Conservation (phyloP, 345 rosid genomes). For the Dimocarpus longan region DNA sequence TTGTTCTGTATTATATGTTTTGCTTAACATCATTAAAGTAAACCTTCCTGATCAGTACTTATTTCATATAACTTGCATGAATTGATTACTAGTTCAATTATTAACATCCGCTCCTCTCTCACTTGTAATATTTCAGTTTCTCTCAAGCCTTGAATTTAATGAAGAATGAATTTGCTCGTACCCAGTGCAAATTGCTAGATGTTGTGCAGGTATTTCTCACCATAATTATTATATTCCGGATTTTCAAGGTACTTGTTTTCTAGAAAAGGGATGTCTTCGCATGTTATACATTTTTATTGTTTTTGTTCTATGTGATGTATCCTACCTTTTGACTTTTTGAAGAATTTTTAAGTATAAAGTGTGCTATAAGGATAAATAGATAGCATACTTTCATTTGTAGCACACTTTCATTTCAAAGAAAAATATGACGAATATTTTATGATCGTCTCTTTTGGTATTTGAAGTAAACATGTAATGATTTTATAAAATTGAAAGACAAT, state of each 20-base stretch:
- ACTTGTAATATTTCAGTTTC: slow-evolving; percentile 28
- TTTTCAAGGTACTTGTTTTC: not conserved
- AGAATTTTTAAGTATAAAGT: not conserved
- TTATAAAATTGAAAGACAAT: too few species aligned
- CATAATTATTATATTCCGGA: not conserved
- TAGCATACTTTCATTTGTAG: too few species aligned
- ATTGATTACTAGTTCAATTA: not conserved
- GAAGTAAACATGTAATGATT: not conserved
- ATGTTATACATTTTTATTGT: not conserved
- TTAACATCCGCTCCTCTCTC: not conserved
- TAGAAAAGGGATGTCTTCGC: not conserved
- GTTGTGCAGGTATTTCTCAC: slow-evolving; percentile 36
- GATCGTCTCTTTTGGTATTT: not conserved
- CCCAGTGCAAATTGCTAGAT: slow-evolving; percentile 37
- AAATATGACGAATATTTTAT: too few species aligned
- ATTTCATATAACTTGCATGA: not conserved
- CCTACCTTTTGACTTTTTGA: not conserved
- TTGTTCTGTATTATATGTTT: not conserved
- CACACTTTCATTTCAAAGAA: not conserved
- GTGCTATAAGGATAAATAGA: not conserved
- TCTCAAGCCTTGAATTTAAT: slow-evolving; percentile 35
- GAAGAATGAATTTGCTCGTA: slow-evolving; percentile 36
- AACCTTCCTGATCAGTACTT: not conserved
- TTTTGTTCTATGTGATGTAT: not conserved
- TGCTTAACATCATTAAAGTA: not conserved